These are phyloP conservation scores for Gossypium australe DNA, from an alignment of 345 rosid species.

Conservation along the genomic window DNA sequence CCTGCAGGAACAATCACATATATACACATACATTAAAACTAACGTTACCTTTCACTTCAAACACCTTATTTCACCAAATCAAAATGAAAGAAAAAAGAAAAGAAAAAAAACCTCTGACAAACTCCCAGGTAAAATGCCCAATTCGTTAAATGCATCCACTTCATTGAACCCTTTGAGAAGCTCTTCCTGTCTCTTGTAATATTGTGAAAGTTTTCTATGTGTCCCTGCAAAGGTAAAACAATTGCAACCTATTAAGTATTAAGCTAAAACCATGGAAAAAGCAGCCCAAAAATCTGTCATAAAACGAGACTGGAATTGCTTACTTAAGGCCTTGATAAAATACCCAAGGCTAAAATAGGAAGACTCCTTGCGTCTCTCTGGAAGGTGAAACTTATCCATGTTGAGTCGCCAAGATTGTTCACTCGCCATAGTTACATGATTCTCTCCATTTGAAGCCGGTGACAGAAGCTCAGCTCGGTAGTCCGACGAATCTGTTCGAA, in stretches of 20 bases:
- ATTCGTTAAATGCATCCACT: slow-evolving; percentile 40
- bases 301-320: neutral
- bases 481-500: slow-evolving; percentile 33
- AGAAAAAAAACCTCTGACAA: slow-evolving; percentile 29
- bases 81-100: neutral
- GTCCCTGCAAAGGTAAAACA: slow-evolving; percentile 21
- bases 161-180: slow-evolving; percentile 42
- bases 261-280: neutral
- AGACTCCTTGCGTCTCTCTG: slow-evolving; percentile 24
- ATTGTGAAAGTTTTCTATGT: slow-evolving; percentile 26
- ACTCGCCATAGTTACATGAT: neutral
- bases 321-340: slow-evolving; percentile 21
- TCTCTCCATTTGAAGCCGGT: slow-evolving; percentile 26
- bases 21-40: neutral
- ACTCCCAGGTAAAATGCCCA: slow-evolving; percentile 36
- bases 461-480: slow-evolving; percentile 45
- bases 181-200: slow-evolving; percentile 42
- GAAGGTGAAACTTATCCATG: slow-evolving; percentile 33
- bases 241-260: neutral
- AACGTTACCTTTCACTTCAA: too few relatives aligned
- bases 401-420: slow-evolving; percentile 43
- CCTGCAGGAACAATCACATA: neutral
- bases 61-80: too few relatives aligned
- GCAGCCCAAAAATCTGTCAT: neutral
- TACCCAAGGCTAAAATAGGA: slow-evolving; percentile 15